Evolutionary conservation across 306 rosid species (phyloP).

Genomic region (Luffa aegyptiaca): DNA sequence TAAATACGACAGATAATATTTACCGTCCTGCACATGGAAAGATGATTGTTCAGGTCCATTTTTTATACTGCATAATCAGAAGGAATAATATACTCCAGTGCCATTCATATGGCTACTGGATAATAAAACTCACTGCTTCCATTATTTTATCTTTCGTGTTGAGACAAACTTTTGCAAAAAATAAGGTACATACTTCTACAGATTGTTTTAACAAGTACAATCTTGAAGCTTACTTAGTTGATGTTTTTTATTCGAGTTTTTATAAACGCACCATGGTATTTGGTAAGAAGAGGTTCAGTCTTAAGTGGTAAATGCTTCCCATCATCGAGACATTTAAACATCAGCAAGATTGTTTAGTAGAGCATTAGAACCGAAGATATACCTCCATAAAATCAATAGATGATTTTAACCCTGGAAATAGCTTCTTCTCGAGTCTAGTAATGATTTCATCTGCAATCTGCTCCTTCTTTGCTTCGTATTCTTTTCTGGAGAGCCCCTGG

Average conservation of each 20-base stretch:
- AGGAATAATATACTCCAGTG: neutral
- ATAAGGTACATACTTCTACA: neutral
- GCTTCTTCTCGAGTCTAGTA: slow-evolving; percentile 62
- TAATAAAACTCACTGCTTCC: neutral
- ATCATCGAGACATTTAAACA: neutral
- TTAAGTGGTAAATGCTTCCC: neutral
- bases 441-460: slow-evolving; percentile 66
- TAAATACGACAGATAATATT: neutral
- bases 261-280: neutral
- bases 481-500: slow-evolving; percentile 62
- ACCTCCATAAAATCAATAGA: slow-evolving; percentile 82
- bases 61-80: neutral
- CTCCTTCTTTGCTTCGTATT: slow-evolving; percentile 80
- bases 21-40: neutral
- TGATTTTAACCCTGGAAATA: slow-evolving; percentile 76
- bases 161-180: neutral
- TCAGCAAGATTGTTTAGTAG: neutral
- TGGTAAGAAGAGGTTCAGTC: neutral
- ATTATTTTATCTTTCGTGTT: neutral
- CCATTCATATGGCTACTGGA: neutral
- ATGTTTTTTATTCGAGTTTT: neutral
- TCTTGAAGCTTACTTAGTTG: neutral
- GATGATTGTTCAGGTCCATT: neutral
- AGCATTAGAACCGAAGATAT: slow-evolving; percentile 10
- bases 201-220: neutral